These are phyloP conservation scores for Cyberlindnera maclurae DNA, from an alignment of 805 yeast species.

Conservation along the genomic window DNA sequence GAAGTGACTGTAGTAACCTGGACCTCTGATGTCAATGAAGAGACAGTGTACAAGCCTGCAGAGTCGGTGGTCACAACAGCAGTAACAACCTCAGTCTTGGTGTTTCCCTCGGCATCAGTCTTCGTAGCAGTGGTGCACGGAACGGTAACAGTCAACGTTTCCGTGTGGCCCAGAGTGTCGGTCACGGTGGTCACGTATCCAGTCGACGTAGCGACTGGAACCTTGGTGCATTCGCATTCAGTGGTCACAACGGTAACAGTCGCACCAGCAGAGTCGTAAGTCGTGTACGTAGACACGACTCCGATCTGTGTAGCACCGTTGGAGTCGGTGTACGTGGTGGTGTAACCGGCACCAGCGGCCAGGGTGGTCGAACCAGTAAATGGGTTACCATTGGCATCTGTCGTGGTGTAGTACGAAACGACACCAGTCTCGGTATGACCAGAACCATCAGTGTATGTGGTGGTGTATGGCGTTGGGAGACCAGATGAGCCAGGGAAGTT, in stretches of 20 bases:
- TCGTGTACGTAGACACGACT: conserved; percentile 2
- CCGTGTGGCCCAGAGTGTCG: neutral
- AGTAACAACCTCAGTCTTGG: conserved; percentile 3
- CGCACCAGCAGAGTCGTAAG: conserved; percentile 3
- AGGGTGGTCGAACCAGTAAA: conserved; percentile 5
- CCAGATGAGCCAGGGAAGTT: neutral
- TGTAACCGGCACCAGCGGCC: neutral
- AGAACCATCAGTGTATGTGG: conserved; percentile 7
- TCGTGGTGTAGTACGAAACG: conserved; percentile 6
- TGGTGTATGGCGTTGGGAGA: conserved; percentile 8
- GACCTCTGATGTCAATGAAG: too few species aligned
- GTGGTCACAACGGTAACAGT: neutral
- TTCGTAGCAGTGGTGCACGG: conserved; percentile 4
- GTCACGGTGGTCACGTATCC: neutral
- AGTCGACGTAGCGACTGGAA: neutral
- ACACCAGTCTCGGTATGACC: conserved; percentile 6
- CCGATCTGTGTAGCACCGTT: conserved; percentile 2
- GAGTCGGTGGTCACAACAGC: conserved; percentile 4
- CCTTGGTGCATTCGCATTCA: too few species aligned
- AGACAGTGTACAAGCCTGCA: neutral
- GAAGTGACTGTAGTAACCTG: too few species aligned
- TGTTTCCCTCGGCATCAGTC: conserved; percentile 1
- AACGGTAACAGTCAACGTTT: neutral
- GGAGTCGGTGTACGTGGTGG: conserved; percentile 4
- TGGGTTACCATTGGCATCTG: conserved; percentile 4